Evolutionary conservation across 2,329 filamentous ascomycete genomes (phyloP), one percentile per base, ranked within the genome.

Genomic region (Shiraia bambusicola): DNA sequence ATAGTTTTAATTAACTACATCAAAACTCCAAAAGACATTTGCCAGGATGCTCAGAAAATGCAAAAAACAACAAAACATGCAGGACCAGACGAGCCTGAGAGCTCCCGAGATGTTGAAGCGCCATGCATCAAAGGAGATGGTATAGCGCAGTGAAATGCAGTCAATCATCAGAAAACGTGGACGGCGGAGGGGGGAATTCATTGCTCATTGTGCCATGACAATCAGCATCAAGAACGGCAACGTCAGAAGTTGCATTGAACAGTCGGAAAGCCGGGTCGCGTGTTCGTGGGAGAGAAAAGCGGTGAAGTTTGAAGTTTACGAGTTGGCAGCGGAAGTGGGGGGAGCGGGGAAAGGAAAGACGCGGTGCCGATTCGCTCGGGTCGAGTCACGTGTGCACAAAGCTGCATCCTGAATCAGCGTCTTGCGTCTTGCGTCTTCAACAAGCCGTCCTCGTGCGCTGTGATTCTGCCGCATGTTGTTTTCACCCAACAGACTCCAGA

Each of bases 321-420:
- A 22, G 19, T 42, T 33, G 32, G 31, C 29, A 34, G 14, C 37
- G 49, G 26, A 29, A 8, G 19, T 22, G 14, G 35, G 26, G 29
- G 27, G 30, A 22, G 35, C 35, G n/a, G 13, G 1, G 8, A 26
- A 29, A 29, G 22, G 28, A 29, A 34, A 29, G 30, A 12, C 14
- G 14, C 17, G 24, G 16, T 25, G 29, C 37, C 37, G 37, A 40
- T 40, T 40, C 27, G 28, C 29, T 34, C 35, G 17, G 37, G 26
- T 22, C 4, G n/a, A n/a, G n/a, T n/a, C n/a, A n/a, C n/a, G 22
- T 40, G 33, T 46, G 27, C 33, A 34, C 22, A 37, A n/a, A 28
- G 31, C 34, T 50, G 47, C 50, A 53, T 40, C 13, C 27, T 28
- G 30, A 37, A 34, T 50, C 49, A 54, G 45, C 37, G 9, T 24